Percentiles rank a stretch among this genome's conserved stretches.
phyloP scores from a whole-genome alignment of 768 basidiomycete species.

The Omphalotus guepiniiformis region DNA sequence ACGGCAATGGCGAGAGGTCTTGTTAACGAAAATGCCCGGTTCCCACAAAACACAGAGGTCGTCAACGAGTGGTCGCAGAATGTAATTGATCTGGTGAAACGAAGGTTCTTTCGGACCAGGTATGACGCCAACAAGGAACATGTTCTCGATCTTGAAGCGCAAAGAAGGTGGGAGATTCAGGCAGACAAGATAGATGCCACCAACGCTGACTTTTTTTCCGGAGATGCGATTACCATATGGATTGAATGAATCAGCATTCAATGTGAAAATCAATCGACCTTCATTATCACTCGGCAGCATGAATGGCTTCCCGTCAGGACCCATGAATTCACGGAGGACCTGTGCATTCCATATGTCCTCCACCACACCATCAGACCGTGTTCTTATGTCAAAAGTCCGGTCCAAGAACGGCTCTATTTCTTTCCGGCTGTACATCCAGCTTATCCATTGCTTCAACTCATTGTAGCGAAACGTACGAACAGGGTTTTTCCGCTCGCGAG shows the following conservation, averaged over 20 bases:
- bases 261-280: conserved; percentile 25
- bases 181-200: conserved; percentile 29
- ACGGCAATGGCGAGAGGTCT: conserved; percentile 11
- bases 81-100: conserved; percentile 19
- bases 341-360: conserved; percentile 24
- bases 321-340: conserved; percentile 21
- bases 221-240: conserved; percentile 20
- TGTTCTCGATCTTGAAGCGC: conserved; percentile 27
- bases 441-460: conserved; percentile 24
- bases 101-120: conserved; percentile 31
- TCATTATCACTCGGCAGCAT: conserved; percentile 13
- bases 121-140: conserved; percentile 30
- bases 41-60: conserved; percentile 25
- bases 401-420: conserved; percentile 27
- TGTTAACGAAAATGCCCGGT: conserved; percentile 20
- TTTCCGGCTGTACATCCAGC: conserved; percentile 17
- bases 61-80: conserved; percentile 23
- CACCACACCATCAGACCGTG: conserved; percentile 8
- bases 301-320: conserved; percentile 22
- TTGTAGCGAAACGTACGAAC: conserved; percentile 20
- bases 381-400: conserved; percentile 1
- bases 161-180: conserved; percentile 30
- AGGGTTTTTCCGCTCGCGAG: not conserved
- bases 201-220: conserved; percentile 24
- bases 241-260: conserved; percentile 34